phyloP scores from a whole-genome alignment of 1,284 basidiomycete genomes.

The Ceratobasidium sp. region DNA sequence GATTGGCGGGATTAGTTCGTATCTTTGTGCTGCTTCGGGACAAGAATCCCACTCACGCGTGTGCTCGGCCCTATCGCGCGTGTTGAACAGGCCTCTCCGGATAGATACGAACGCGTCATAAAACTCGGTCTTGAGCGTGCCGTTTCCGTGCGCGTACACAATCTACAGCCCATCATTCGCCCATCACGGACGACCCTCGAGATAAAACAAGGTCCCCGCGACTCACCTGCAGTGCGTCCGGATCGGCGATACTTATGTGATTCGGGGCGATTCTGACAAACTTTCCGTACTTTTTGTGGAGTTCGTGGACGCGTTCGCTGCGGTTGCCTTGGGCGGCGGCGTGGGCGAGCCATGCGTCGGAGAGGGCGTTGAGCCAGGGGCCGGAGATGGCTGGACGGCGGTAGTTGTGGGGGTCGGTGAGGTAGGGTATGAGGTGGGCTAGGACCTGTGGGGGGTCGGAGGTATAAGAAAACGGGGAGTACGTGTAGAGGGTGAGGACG shows the following conservation, averaged over 20 bases:
- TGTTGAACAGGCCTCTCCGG: slow-evolving; percentile 77
- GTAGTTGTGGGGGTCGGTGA: slow-evolving; percentile 68
- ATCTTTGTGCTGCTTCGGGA: neutral
- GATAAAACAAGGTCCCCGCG: slow-evolving; percentile 59
- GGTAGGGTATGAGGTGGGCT: slow-evolving; percentile 66
- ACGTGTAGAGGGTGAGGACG: neutral
- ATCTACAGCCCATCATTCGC: slow-evolving; percentile 2
- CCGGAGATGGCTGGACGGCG: slow-evolving; percentile 69
- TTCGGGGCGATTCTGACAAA: slow-evolving; percentile 90
- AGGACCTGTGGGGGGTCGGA: slow-evolving; percentile 27
- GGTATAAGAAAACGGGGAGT: neutral
- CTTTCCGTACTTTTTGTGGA: slow-evolving; percentile 74
- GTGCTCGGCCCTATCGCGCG: slow-evolving; percentile 82
- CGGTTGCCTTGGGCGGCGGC: slow-evolving; percentile 75
- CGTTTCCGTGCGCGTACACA: slow-evolving; percentile 75
- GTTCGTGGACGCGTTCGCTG: slow-evolving; percentile 76
- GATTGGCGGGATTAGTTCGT: neutral
- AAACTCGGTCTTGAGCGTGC: slow-evolving; percentile 79
- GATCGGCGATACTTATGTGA: slow-evolving; percentile 84
- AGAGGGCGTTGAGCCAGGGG: slow-evolving; percentile 78
- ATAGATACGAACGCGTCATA: slow-evolving; percentile 74
- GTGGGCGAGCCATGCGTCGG: slow-evolving; percentile 80
- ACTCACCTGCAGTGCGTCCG: slow-evolving; percentile 71
- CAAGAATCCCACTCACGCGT: slow-evolving; percentile 53
- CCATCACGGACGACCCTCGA: neutral